These are phyloP conservation scores for Bifiguratus adelaidae DNA, from an alignment of 192 early-diverging fungal genomes.

Conservation along the genomic window DNA sequence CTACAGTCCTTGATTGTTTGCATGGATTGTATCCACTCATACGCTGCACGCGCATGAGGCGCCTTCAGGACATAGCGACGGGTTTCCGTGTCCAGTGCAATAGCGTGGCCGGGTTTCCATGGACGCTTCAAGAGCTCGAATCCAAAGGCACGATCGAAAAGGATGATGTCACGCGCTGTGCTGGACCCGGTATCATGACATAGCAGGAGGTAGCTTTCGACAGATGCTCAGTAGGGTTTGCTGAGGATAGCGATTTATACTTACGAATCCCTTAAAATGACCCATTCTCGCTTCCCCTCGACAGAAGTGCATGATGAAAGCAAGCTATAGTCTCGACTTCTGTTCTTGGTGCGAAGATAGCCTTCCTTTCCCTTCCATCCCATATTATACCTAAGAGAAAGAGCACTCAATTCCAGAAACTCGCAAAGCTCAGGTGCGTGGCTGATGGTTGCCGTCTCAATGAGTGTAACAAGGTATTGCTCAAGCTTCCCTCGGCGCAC, in stretches of 20 bases:
- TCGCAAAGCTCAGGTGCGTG: conserved; percentile 56
- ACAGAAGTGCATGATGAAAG: conserved; percentile 13
- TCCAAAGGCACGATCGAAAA: conserved; percentile 44
- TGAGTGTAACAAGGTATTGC: conserved; percentile 40
- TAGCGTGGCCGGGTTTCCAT: no score
- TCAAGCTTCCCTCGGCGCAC: conserved; percentile 39
- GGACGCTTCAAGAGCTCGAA: conserved; percentile 58
- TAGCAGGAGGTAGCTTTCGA: conserved; percentile 31
- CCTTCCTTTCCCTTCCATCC: conserved; percentile 78
- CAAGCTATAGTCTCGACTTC: conserved; percentile 32
- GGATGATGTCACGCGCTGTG: conserved; percentile 27
- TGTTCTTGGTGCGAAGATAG: conserved; percentile 46
- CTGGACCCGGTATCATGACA: conserved; percentile 17
- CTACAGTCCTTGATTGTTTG: conserved; percentile 41
- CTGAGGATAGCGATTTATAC: background rate
- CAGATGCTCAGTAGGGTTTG: background rate
- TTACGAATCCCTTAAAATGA: conserved; percentile 56
- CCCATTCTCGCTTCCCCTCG: conserved; percentile 51
- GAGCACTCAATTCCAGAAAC: conserved; percentile 59
- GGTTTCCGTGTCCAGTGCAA: no score
- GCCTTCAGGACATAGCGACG: no score
- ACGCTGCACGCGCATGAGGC: conserved; percentile 42
- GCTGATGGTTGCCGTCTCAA: conserved; percentile 44
- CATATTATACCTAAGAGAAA: conserved; percentile 64
- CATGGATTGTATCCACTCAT: conserved; percentile 53